Evolutionary conservation across 225 moss, liverwort and hornwort species (phyloP).

Genomic region (Sphagnum contortum): DNA sequence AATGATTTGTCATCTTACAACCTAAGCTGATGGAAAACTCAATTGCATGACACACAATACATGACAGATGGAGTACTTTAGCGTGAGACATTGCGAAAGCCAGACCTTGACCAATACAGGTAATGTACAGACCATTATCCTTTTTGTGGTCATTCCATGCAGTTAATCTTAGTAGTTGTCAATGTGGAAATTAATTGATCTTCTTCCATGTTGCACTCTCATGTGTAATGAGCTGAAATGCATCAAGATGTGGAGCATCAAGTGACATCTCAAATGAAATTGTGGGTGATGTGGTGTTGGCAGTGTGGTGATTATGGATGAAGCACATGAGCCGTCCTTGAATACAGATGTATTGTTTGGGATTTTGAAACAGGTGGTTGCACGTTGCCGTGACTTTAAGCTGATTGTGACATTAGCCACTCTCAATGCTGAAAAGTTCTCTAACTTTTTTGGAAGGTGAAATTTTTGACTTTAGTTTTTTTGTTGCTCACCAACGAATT

Average conservation of each 20-base stretch:
- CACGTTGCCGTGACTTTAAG: slow-evolving; percentile 93
- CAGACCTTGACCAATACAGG: slow-evolving; percentile 95
- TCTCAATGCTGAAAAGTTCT: slow-evolving; percentile 92
- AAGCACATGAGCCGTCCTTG: slow-evolving; percentile 52
- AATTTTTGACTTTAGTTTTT: too few species aligned
- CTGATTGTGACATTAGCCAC: slow-evolving; percentile 98
- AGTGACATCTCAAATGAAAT: too few species aligned
- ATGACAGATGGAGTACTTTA: slow-evolving; percentile 99
- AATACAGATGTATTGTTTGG: slow-evolving; percentile 98
- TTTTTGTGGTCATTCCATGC: too few species aligned
- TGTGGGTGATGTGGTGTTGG: too few species aligned
- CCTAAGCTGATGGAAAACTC: too few species aligned
- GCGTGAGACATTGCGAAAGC: slow-evolving; percentile 83
- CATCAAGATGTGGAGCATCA: too few species aligned
- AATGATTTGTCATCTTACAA: too few species aligned
- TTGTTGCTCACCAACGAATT: too few species aligned
- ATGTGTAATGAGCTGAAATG: too few species aligned
- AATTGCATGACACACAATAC: slow-evolving; percentile 38
- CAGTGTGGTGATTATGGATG: slow-evolving; percentile 56
- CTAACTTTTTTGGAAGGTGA: slow-evolving; percentile 91
- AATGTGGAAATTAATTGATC: too few species aligned
- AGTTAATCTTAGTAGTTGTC: too few species aligned
- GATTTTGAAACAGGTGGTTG: slow-evolving; percentile 97
- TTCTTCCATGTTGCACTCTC: too few species aligned
- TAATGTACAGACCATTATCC: slow-evolving; percentile 6